Evolutionary conservation across 1,139 yeast genomes (phyloP), one percentile per base, ranked within the genome.

Genomic region (Pichia sp.): DNA sequence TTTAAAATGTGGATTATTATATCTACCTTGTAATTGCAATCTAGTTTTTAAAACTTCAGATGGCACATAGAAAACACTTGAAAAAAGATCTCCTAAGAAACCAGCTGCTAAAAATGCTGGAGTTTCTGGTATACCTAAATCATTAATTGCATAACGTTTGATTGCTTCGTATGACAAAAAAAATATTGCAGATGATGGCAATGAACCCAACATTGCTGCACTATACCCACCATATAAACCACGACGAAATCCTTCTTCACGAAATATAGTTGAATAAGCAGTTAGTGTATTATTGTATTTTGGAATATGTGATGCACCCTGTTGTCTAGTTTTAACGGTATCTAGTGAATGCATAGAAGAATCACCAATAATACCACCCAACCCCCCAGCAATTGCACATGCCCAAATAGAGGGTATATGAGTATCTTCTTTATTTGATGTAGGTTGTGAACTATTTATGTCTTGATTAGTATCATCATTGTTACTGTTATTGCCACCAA

Each of bases 301-400:
- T 7, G 70, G 57, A 33, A 78, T 78, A 54, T 74, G 72, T 27
- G 88, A 83, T 6, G 95, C 87, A 31, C 96, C 97, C 63, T 92
- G 98, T 65, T 92, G 98, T 57, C 98, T 74, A 1, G 98, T 92
- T 66, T 92, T 92, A 39, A 94, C 96, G 0, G 98, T 92, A 62
- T 92, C 98, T 42, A 92, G 70, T 1, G 97, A 90, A 66, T 92
- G 97, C 97, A 92, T 92, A 43, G 81, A 71, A 2, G 95, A 77
- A 62, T 92, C 98, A 18, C 97, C 98, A 37, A 90, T 80, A 52
- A 87, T 81, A 1, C 98, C 98, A 7, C 98, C 98, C 45, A 90
- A 70, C 1, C 96, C 97, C 39, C 98, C 98, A 0, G 97, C 96
- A 34, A 86, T 51, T 73, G 85, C 74, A 59, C 90, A 83, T 57